Conservation (phyloP, 2,329 filamentous ascomycete genomes). For the Alternaria sp. region DNA sequence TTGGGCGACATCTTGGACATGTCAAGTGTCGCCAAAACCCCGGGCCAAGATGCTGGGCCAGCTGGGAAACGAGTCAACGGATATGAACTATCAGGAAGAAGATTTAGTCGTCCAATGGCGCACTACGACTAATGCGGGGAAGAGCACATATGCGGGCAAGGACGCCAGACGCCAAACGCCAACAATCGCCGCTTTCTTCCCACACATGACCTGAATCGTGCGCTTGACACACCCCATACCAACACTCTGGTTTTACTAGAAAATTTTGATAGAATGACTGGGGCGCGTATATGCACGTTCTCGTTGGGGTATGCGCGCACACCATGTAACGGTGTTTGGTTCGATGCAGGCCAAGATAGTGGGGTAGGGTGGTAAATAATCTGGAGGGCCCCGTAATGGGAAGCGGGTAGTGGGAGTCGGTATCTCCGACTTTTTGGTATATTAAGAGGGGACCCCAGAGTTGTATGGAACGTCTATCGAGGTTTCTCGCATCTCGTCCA, state of each 20-base stretch:
- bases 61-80: neutral
- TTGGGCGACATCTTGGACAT: neutral
- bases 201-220: neutral
- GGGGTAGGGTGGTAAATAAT: constrained; percentile 12
- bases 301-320: neutral
- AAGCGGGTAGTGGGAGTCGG: neutral
- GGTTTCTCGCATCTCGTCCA: neutral
- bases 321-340: constrained; percentile 14
- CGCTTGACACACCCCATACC: neutral
- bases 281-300: neutral
- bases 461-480: neutral
- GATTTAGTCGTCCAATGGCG: neutral
- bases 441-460: constrained; percentile 10
- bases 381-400: constrained; percentile 9
- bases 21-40: neutral
- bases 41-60: constrained; percentile 6
- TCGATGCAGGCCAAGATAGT: constrained; percentile 7
- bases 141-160: neutral
- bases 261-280: neutral
- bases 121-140: constrained; percentile 1
- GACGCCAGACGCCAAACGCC: neutral
- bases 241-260: neutral
- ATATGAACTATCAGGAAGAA: neutral
- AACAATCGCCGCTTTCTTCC: neutral
- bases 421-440: constrained; percentile 3